Evolutionary conservation across 164 flowering plant species (phyloP).

Genomic region (Vitis rupestris): DNA sequence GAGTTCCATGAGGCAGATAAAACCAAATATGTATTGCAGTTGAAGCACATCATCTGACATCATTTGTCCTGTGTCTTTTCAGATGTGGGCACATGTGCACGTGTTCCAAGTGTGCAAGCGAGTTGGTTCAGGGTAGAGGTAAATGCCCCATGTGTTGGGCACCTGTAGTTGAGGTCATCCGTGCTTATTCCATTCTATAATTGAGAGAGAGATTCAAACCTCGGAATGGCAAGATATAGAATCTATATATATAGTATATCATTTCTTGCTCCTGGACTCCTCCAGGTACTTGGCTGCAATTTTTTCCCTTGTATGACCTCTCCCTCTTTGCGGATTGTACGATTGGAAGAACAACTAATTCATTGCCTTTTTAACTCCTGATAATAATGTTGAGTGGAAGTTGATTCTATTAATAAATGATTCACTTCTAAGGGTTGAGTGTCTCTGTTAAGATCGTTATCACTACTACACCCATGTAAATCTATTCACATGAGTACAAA

Average conservation of each 20-base stretch:
- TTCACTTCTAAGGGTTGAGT: no score
- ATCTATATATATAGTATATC: neutral
- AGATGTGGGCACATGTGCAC: slow-evolving; percentile 99
- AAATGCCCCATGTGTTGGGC: slow-evolving; percentile 97
- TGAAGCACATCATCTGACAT: neutral
- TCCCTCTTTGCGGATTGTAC: slow-evolving; percentile 7
- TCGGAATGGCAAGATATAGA: slow-evolving; percentile 5
- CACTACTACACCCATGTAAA: no score
- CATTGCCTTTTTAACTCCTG: slow-evolving; percentile 3
- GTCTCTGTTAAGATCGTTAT: no score
- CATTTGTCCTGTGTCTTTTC: slow-evolving; percentile 10
- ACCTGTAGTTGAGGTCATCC: slow-evolving; percentile 80
- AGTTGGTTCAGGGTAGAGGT: slow-evolving; percentile 60
- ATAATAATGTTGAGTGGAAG: slow-evolving; percentile 9
- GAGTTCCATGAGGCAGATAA: no score
- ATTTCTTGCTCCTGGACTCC: slow-evolving; percentile 7
- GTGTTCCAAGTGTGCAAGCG: slow-evolving; percentile 83
- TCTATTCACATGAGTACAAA: no score
- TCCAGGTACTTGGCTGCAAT: slow-evolving; percentile 10
- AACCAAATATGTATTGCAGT: neutral
- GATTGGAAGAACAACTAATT: neutral
- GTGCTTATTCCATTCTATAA: slow-evolving; percentile 77
- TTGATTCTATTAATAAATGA: no score
- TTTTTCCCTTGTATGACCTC: neutral
- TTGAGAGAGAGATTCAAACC: neutral